Percentiles rank a stretch among this genome's conserved stretches.
Evolutionary conservation across 1,284 basidiomycete species (phyloP).

Genomic region (Puccinia novopanici): DNA sequence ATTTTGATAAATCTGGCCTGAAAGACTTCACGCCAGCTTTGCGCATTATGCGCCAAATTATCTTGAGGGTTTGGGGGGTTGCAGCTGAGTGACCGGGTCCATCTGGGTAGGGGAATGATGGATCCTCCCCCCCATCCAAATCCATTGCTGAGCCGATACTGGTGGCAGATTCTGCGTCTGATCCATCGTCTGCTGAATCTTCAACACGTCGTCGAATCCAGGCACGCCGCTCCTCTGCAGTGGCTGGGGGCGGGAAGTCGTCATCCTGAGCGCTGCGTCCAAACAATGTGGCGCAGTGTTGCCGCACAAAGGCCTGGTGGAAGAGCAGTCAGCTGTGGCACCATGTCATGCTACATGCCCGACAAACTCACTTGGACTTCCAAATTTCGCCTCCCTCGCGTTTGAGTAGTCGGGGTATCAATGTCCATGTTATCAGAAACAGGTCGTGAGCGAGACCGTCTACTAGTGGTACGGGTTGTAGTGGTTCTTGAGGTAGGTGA

Average conservation of each 20-base stretch:
- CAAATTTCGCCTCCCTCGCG: neutral
- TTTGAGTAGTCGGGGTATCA: neutral
- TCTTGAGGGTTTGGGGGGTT: no score
- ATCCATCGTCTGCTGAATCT: neutral
- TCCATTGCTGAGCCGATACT: neutral
- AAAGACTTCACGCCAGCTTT: no score
- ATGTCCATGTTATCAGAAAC: neutral
- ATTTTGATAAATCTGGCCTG: no score
- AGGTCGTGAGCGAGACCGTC: neutral
- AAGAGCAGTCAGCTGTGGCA: neutral
- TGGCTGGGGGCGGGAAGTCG: conserved; percentile 7
- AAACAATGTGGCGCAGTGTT: conserved; percentile 27
- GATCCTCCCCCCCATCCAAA: neutral
- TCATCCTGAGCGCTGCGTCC: neutral
- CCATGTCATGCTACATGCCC: neutral
- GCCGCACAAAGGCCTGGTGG: no score
- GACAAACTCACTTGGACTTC: neutral
- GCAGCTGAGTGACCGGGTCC: no score
- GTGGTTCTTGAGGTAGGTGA: neutral
- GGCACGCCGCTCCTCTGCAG: neutral
- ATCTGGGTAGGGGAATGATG: conserved; percentile 13
- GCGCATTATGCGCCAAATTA: no score
- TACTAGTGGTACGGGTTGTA: no score
- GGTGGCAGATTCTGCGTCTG: neutral
- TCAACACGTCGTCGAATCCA: neutral